Base-by-base conservation (phyloP, 2,329 filamentous ascomycete genomes). In the Coniosporium tulheliwenetii region DNA sequence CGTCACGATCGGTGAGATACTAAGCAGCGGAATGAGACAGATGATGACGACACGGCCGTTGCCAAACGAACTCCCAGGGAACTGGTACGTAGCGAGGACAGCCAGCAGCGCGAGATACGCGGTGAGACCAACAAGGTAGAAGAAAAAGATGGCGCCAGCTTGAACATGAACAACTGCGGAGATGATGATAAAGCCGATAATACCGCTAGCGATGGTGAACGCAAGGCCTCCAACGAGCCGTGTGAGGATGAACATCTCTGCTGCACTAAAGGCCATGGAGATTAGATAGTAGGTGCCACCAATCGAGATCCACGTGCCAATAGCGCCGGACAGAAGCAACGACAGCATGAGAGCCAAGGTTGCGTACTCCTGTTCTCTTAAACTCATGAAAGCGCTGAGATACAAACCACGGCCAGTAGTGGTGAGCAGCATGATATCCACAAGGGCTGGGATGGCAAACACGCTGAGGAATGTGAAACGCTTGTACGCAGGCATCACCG, bases 301-400 rank as follows among this genome's bases (percentile, higher is more conserved):
- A 42, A 71, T 74, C 5, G 72, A 72, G 34, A 78, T 75, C 73
- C 73, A 78, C 5, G 73, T 75, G 16, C 73, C 74, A 37, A 77
- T 70, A 5, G 69, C 75, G 34, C 74, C 73, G 7, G 72, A 75
- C 16, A 78, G 58, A 10, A 79, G 55, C 7, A 78, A 59, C 2
- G 73, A 70, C 9, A 73, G 69, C 61, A 79, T 69, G 35, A 79
- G 54, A 1, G 71, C 75, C 39, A 68, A 64, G 1, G 73, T 75
- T 2, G 73, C 73, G 47, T 66, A 69, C 29, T 68, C 60, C 43
- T 70, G 63, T 30, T 70, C 60, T 1, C 61, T 53, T 5, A 59
- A 52, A 3, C 52, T 52, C 74, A 79, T 77, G 44, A 62, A 70
- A 1, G 66, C 66, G 19, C 71, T 77, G 37, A 79, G 64, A 50